Base-by-base conservation (phyloP, 805 yeast genomes). In the Starmerella kuoi region DNA sequence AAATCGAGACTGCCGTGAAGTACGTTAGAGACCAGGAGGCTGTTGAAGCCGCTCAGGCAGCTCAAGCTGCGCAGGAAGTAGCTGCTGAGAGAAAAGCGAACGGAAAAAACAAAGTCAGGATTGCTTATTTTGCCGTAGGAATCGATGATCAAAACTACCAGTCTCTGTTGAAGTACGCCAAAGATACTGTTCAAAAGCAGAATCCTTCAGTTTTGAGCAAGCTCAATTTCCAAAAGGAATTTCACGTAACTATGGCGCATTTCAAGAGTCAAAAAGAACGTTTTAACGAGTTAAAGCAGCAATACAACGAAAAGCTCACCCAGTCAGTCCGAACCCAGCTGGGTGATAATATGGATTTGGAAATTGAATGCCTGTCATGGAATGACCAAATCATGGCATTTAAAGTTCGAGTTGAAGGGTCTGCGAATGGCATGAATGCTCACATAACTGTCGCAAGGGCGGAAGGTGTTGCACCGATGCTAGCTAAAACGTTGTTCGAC, bases 361-460 rank as follows among this genome's bases (percentile, higher is more conserved):
- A 12, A 5, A 26, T 33, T 5, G 26, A 21, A 22, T 62, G 61
- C 15, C 40, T 80, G 9, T 64, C 74, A 11, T 73, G 77, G 66
- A 70, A 73, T 45, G 57, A 65, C 2, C 62, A 63, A 30, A 65
- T 77, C 7, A 62, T 77, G 36, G 75, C 88, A 17, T 57, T 80
- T 4, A 57, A 67, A 17, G 82, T 75, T 1, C 63, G 64, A 7
- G 46, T 69, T 2, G 34, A 31, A 2, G 42, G 41, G n/a, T 58
- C 68, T 7, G 65, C 67, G 0, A 73, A 75, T 44, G 57, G 61
- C 40, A 57, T 11, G 9, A 11, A 59, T 45, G 66, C 79, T 0
- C 96, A 87, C 56, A 71, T 86, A 33, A 87, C 96, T 0, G 55
- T 84, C 12, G 94, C 87, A 5, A 18, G 32, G 1, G 34, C 41